Conservation (phyloP, 768 basidiomycete species). For the Kockovaella imperatae region DNA sequence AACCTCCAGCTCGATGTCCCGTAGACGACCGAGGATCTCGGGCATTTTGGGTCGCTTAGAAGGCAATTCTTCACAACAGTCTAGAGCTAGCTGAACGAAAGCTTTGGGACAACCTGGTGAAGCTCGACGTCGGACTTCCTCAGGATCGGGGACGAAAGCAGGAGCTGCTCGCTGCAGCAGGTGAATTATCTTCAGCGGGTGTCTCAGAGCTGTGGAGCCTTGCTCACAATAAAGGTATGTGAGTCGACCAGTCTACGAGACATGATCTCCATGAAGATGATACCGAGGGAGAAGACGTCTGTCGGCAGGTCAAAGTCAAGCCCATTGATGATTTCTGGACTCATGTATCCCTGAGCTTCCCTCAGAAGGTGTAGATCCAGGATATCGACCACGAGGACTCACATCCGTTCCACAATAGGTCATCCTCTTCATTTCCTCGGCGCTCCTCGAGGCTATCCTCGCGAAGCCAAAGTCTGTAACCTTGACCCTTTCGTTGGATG, state of each 20-base stretch:
- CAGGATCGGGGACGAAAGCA: constrained; percentile 64
- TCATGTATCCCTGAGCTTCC: constrained; percentile 77
- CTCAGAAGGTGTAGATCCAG: background rate
- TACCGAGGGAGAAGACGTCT: constrained; percentile 81
- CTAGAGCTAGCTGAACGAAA: constrained; percentile 67
- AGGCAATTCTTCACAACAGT: constrained; percentile 65
- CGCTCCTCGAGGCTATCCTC: constrained; percentile 83
- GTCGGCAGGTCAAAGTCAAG: constrained; percentile 88
- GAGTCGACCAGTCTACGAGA: constrained; percentile 80
- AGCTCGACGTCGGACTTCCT: constrained; percentile 62
- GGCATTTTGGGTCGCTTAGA: constrained; percentile 64
- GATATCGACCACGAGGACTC: constrained; percentile 3
- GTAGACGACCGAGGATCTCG: constrained; percentile 67
- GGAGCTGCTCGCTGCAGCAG: constrained; percentile 60
- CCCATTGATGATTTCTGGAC: constrained; percentile 85
- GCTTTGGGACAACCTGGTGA: constrained; percentile 68
- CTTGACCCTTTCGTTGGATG: constrained; percentile 86
- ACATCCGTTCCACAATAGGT: constrained; percentile 47
- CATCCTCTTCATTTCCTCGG: constrained; percentile 59
- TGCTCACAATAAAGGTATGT: constrained; percentile 47
- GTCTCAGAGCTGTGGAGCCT: background rate
- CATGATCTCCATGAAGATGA: constrained; percentile 74
- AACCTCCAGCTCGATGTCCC: constrained; percentile 76
- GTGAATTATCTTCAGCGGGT: background rate
- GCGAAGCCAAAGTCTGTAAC: constrained; percentile 99